phyloP scores from a whole-genome alignment of 2,329 filamentous ascomycete genomes.

The Sphaerostilbella broomeana region DNA sequence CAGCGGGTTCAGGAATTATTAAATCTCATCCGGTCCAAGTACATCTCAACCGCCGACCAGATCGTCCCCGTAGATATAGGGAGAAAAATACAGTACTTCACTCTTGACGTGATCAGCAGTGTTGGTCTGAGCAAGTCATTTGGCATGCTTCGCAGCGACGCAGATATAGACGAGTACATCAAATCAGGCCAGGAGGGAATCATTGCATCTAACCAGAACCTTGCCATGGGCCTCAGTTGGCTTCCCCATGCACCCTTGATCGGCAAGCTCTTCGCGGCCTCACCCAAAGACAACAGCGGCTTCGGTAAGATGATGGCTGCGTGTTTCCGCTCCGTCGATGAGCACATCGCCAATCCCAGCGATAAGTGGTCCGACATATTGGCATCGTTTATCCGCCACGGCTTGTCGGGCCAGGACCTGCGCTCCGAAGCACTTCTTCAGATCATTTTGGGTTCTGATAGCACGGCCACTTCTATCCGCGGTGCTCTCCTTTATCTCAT shows the following conservation, averaged over 20 bases:
- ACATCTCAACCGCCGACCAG: constrained; percentile 28
- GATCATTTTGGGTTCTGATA: constrained; percentile 47
- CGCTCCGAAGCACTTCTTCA: constrained; percentile 27
- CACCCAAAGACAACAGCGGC: constrained; percentile 23
- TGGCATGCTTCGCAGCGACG: constrained; percentile 39
- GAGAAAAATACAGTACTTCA: constrained; percentile 42
- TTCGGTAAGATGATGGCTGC: constrained; percentile 30
- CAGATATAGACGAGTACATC: constrained; percentile 37
- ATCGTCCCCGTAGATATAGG: constrained; percentile 39
- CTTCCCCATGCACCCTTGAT: constrained; percentile 24
- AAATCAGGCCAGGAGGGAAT: constrained; percentile 29
- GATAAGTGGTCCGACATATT: constrained; percentile 33
- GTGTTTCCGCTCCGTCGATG: constrained; percentile 22
- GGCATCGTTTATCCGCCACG: constrained; percentile 35
- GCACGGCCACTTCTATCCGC: constrained; percentile 34
- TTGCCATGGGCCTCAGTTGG: constrained; percentile 24
- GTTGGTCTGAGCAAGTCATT: constrained; percentile 45
- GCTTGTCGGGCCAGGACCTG: constrained; percentile 27
- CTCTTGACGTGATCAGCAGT: constrained; percentile 46
- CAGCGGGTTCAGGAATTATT: constrained; percentile 38
- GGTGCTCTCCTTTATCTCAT: constrained; percentile 45
- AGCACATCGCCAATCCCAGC: constrained; percentile 12
- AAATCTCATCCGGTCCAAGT: constrained; percentile 37
- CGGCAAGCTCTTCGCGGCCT: constrained; percentile 23
- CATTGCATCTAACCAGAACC: constrained; percentile 18